These are phyloP conservation scores for Abortiporus biennis DNA, from an alignment of 1,284 basidiomycete genomes.

Conservation along the genomic window DNA sequence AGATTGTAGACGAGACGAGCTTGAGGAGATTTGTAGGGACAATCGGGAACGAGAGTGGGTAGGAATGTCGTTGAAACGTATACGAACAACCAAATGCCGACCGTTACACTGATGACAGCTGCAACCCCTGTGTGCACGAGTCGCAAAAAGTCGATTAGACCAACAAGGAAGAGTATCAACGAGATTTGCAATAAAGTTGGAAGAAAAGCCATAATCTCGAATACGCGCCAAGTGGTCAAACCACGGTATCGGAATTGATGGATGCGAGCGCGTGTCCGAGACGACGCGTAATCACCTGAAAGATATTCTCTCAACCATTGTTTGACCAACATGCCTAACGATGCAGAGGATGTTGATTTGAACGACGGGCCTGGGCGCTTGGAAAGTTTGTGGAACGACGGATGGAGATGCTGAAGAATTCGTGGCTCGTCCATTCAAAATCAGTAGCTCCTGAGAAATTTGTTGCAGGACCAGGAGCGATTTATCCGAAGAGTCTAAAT, in stretches of 20 bases:
- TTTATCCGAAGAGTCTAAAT: no score
- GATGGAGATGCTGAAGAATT: no score
- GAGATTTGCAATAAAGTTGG: conserved; percentile 7
- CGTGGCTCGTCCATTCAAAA: no score
- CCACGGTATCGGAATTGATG: conserved; percentile 6
- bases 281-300: not conserved
- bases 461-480: no score
- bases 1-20: not conserved
- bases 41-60: conserved; percentile 4
- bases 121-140: conserved; percentile 2
- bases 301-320: no score
- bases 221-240: conserved; percentile 8
- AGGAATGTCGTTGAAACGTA: conserved; percentile 7
- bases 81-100: not conserved
- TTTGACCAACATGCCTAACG: conserved; percentile 10
- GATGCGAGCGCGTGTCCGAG: conserved; percentile 5
- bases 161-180: conserved; percentile 7
- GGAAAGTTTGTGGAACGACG: no score
- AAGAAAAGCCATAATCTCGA: not conserved
- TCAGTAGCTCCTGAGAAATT: no score
- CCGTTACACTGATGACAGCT: not conserved
- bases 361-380: no score
- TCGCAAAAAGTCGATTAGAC: conserved; percentile 7
- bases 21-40: conserved; percentile 11
- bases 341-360: no score